Base-by-base conservation (phyloP, 805 yeast genomes). In the Candida adriatica region DNA sequence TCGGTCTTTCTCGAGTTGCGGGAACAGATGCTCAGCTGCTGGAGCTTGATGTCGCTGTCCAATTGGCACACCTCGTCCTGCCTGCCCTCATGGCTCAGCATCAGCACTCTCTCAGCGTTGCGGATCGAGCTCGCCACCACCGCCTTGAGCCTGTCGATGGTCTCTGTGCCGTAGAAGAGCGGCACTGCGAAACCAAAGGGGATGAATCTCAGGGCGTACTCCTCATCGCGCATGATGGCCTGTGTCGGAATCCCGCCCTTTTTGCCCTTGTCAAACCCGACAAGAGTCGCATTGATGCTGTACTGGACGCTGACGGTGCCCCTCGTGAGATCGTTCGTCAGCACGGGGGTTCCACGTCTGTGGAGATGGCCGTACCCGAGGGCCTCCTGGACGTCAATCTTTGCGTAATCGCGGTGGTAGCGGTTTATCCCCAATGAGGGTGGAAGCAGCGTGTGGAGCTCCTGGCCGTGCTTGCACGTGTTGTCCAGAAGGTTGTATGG, bases 261-360 rank as follows among this genome's bases (percentile, higher is more conserved):
- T 8, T 49, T 48, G 23, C 37, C 45, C 24, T 8, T 11, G 6
- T 31, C 31, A 33, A 68, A 61, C 15, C 73, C 78, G 26, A 75
- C 72, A 35, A 75, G 58, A 35, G 69, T 67, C 6, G 78, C 77
- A 42, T 73, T 78, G 18, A 75, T 66, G 1, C 71, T 61, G 40
- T 75, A 75, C 31, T 64, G 61, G 7, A 75, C 58, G 38, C 77
- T 69, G 16, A 53, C 24, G 33, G 62, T 62, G 4, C 66, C 72
- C 35, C 62, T 63, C 2, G 68, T 52, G 38, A 71, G 58, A 51
- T 74, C 81, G 24, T 55, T 57, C 4, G 76, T 70, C 27, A 71
- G 43, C 2, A 73, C 57, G 4, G 81, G 79, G 0, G 77, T 64
- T 1, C 79, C 80, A 31, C 68, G 55, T 5, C 59, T 43, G 13